Percentiles rank a stretch among this genome's conserved stretches.
Evolutionary conservation across 345 rosid genomes (phyloP).

Genomic region (Acer saccharum): DNA sequence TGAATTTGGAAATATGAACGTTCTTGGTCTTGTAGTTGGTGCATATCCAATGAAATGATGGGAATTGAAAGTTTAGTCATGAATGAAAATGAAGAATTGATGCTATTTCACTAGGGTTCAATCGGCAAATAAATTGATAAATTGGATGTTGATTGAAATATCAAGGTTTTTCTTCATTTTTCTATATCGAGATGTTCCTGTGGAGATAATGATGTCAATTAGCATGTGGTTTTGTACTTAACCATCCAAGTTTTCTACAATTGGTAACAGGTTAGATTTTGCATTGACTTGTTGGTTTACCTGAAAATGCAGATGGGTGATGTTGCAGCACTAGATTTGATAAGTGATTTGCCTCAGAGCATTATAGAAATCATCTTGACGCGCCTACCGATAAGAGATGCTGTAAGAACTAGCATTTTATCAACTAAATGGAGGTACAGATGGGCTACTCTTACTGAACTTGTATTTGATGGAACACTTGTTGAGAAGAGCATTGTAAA

Average conservation of each 20-base stretch:
- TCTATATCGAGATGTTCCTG: background rate
- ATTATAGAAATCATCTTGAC: slow-evolving; percentile 74
- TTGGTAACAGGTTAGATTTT: background rate
- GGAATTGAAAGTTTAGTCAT: background rate
- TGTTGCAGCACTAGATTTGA: slow-evolving; percentile 38
- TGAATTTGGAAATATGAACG: background rate
- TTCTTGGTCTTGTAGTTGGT: background rate
- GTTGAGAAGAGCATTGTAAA: slow-evolving; percentile 55
- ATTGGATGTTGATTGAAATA: background rate
- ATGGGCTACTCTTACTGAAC: slow-evolving; percentile 73
- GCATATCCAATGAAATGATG: background rate
- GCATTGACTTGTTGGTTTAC: slow-evolving; percentile 2
- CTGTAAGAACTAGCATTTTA: slow-evolving; percentile 72
- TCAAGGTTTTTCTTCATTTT: background rate
- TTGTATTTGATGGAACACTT: slow-evolving; percentile 61
- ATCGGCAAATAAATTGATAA: background rate
- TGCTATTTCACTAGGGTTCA: background rate
- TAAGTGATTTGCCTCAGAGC: slow-evolving; percentile 84
- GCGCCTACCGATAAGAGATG: slow-evolving; percentile 67
- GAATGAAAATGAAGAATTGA: background rate
- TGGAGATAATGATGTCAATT: background rate
- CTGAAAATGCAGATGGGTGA: slow-evolving; percentile 49
- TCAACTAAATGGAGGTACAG: slow-evolving; percentile 85
- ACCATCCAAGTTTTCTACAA: background rate
- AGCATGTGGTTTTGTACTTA: background rate